Evolutionary conservation across 164 flowering plant genomes (phyloP).

Genomic region (Vitis rotundifolia): DNA sequence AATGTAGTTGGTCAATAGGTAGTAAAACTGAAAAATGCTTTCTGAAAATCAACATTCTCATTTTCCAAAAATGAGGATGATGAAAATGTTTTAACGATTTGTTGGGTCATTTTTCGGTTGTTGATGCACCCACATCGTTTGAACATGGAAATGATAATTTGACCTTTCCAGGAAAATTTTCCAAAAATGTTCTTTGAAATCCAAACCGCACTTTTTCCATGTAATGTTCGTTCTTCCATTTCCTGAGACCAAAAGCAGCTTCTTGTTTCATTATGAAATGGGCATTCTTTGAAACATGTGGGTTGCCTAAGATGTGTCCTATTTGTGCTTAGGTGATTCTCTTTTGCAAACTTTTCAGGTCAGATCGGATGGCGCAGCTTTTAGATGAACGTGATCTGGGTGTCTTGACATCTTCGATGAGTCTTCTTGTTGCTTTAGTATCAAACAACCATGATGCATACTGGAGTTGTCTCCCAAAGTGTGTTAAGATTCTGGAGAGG

Average conservation of each 20-base stretch:
- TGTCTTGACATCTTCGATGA: constrained; percentile 97
- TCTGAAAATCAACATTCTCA: too few species aligned
- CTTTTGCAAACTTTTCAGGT: constrained; percentile 51
- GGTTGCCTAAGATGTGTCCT: not conserved
- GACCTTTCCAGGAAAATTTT: too few species aligned
- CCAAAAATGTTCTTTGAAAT: too few species aligned
- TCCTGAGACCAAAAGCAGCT: too few species aligned
- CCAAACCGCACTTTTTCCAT: not conserved
- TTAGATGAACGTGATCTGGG: constrained; percentile 99
- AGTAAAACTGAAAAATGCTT: too few species aligned
- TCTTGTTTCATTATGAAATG: not conserved
- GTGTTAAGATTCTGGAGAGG: constrained; percentile 91
- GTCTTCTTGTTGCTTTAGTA: constrained; percentile 95
- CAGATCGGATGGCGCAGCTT: constrained; percentile 97
- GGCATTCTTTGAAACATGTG: not conserved
- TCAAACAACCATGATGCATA: constrained; percentile 89
- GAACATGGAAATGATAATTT: too few species aligned
- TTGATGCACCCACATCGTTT: too few species aligned
- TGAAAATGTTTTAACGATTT: too few species aligned
- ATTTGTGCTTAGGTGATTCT: constrained; percentile 5
- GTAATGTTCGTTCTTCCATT: not conserved
- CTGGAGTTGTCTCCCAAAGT: constrained; percentile 97
- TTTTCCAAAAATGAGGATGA: too few species aligned
- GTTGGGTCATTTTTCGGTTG: too few species aligned
- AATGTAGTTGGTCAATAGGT: not conserved